Percentiles rank a stretch among this genome's conserved stretches.
These are phyloP conservation scores for Selaginella tamariscina DNA, from an alignment of 75 land plant genomes.

Conservation along the genomic window DNA sequence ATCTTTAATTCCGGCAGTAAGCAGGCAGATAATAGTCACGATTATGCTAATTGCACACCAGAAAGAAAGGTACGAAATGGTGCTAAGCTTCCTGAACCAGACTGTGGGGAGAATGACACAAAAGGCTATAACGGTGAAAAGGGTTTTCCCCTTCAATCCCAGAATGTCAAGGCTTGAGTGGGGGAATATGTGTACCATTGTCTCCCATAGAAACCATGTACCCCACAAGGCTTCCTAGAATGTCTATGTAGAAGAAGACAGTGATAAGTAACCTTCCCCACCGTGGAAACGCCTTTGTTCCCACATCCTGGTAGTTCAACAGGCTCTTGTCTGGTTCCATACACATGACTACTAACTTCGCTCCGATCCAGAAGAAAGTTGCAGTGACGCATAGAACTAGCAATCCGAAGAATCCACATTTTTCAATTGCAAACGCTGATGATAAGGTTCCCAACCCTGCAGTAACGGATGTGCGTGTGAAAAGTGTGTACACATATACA, in stretches of 20 bases:
- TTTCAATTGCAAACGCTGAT: background rate
- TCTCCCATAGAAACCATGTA: background rate
- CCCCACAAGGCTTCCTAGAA: background rate
- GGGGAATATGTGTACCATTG: constrained; percentile 4
- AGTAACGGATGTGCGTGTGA: too few species aligned
- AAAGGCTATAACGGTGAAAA: background rate
- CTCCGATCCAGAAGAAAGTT: background rate
- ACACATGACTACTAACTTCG: background rate
- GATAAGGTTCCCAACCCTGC: constrained; percentile 1
- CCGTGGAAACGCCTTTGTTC: background rate
- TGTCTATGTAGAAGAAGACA: background rate
- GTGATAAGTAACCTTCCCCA: background rate
- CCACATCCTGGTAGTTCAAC: background rate
- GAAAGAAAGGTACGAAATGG: constrained; percentile 7
- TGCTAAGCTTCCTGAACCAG: constrained; percentile 10
- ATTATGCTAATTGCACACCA: background rate
- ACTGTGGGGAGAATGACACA: background rate
- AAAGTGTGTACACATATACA: too few species aligned
- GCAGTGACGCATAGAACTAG: background rate
- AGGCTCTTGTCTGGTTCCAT: background rate
- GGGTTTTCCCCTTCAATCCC: background rate
- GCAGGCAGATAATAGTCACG: constrained; percentile 10
- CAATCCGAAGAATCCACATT: background rate
- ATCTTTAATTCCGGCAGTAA: constrained; percentile 7
- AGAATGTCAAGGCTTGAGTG: background rate